Evolutionary conservation across 2,329 filamentous ascomycete genomes (phyloP).

Genomic region (Myriosclerotinia duriaeana): DNA sequence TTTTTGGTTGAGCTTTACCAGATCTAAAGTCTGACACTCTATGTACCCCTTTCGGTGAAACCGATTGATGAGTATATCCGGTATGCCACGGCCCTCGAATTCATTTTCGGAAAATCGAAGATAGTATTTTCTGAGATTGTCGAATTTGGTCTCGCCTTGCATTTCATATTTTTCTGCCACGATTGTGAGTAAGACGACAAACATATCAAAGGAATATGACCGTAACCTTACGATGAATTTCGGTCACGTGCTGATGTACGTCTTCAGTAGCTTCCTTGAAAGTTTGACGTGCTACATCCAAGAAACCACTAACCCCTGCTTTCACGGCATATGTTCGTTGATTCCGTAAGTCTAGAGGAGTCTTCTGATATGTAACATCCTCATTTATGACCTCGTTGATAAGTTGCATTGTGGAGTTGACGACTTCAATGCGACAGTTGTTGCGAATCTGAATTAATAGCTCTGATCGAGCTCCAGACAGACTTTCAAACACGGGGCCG

Average conservation of each 20-base stretch:
- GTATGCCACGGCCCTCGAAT: constrained; percentile 59
- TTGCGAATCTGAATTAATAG: constrained; percentile 68
- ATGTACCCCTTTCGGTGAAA: constrained; percentile 70
- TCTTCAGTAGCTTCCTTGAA: constrained; percentile 88
- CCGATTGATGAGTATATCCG: constrained; percentile 74
- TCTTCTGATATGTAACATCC: constrained; percentile 74
- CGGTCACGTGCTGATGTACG: constrained; percentile 67
- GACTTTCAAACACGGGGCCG: constrained; percentile 63
- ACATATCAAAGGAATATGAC: background rate
- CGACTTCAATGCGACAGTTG: constrained; percentile 64
- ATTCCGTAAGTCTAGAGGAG: constrained; percentile 81
- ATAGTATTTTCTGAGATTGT: constrained; percentile 76
- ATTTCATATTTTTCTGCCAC: constrained; percentile 50
- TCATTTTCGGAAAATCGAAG: constrained; percentile 64
- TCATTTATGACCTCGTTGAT: constrained; percentile 75
- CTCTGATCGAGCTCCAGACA: constrained; percentile 62
- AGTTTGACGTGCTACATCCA: constrained; percentile 84
- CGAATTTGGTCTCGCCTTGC: constrained; percentile 68
- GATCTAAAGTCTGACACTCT: constrained; percentile 82
- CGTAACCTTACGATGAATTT: constrained; percentile 61
- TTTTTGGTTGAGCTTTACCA: constrained; percentile 77
- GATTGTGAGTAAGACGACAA: background rate
- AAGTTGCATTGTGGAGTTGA: constrained; percentile 58
- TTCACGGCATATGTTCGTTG: constrained; percentile 89
- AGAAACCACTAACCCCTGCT: constrained; percentile 77